A percentile compares a stretch with the other conserved stretches of the same genome.
Conservation (phyloP, 345 rosid genomes). For the Populus nigra region DNA sequence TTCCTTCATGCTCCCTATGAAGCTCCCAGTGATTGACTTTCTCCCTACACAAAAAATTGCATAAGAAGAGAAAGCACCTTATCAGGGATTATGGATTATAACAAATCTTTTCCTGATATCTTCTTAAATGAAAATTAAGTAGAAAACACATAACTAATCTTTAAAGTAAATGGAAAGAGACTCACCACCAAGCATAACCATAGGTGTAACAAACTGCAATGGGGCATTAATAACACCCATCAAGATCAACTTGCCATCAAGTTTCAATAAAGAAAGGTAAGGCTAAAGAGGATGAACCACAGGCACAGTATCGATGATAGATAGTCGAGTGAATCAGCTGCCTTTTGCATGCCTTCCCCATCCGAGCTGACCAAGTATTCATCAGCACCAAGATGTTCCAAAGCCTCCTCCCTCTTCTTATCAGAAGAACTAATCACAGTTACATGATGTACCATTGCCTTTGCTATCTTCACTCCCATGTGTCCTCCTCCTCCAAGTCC, state of each 20-base stretch:
- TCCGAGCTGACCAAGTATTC: slow-evolving; percentile 78
- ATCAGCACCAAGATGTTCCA: slow-evolving; percentile 87
- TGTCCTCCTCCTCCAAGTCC: slow-evolving; percentile 98
- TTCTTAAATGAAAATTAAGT: neutral
- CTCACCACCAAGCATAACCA: slow-evolving; percentile 90
- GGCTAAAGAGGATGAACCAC: slow-evolving; percentile 86
- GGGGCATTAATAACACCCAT: slow-evolving; percentile 76
- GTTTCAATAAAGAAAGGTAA: slow-evolving; percentile 60
- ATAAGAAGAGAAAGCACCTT: neutral
- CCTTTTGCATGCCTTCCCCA: slow-evolving; percentile 45
- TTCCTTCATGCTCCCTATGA: slow-evolving; percentile 82
- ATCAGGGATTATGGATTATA: neutral
- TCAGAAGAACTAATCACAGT: slow-evolving; percentile 93
- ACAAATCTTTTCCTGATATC: neutral
- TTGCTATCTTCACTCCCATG: slow-evolving; percentile 95
- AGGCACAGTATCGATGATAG: slow-evolving; percentile 82
- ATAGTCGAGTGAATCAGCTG: slow-evolving; percentile 77
- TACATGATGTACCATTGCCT: slow-evolving; percentile 93
- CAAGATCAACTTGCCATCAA: slow-evolving; percentile 84
- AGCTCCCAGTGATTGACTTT: slow-evolving; percentile 69
- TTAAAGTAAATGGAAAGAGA: neutral
- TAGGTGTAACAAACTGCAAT: slow-evolving; percentile 63
- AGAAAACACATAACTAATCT: neutral
- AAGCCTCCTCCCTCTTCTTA: slow-evolving; percentile 76
- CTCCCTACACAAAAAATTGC: slow-evolving; percentile 47